Percentiles rank a stretch among this genome's conserved stretches.
These are phyloP conservation scores for Tetracladium setigerum DNA, from an alignment of 495 filamentous ascomycete species.

Conservation along the genomic window DNA sequence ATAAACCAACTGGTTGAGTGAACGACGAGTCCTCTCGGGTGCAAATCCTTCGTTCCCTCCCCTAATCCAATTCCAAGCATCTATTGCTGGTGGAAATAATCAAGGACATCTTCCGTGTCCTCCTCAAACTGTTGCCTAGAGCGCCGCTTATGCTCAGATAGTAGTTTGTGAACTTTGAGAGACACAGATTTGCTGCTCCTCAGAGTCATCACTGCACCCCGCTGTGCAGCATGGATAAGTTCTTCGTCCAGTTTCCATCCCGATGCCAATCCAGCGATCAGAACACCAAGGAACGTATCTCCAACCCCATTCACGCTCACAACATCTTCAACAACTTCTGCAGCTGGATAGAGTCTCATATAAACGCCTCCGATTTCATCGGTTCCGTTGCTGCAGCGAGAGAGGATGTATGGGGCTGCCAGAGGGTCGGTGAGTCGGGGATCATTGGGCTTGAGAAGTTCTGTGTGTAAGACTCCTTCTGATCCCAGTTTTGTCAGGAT, in stretches of 20 bases:
- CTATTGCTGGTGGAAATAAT: too few species aligned
- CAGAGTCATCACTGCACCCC: slow-evolving; percentile 68
- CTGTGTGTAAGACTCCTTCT: slow-evolving; percentile 66
- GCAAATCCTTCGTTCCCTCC: too few species aligned
- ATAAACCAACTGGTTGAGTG: too few species aligned
- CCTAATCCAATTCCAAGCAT: too few species aligned
- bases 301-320: slow-evolving; percentile 92
- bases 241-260: slow-evolving; percentile 38
- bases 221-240: slow-evolving; percentile 46
- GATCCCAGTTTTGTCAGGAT: slow-evolving; percentile 79
- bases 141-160: too few species aligned
- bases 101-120: too few species aligned
- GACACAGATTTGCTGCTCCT: slow-evolving; percentile 66
- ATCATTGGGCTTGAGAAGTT: slow-evolving; percentile 58
- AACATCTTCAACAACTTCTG: slow-evolving; percentile 58
- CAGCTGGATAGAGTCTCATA: slow-evolving; percentile 69
- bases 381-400: slow-evolving; percentile 41
- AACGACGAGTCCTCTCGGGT: too few species aligned
- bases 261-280: slow-evolving; percentile 57
- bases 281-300: slow-evolving; percentile 81
- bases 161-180: slow-evolving; percentile 5
- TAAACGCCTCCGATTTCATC: slow-evolving; percentile 70
- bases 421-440: slow-evolving; percentile 51
- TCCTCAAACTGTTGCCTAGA: too few species aligned
- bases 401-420: slow-evolving; percentile 60